phyloP scores from a whole-genome alignment of 106 monocot genomes.

The Dioscorea zingiberensis region DNA sequence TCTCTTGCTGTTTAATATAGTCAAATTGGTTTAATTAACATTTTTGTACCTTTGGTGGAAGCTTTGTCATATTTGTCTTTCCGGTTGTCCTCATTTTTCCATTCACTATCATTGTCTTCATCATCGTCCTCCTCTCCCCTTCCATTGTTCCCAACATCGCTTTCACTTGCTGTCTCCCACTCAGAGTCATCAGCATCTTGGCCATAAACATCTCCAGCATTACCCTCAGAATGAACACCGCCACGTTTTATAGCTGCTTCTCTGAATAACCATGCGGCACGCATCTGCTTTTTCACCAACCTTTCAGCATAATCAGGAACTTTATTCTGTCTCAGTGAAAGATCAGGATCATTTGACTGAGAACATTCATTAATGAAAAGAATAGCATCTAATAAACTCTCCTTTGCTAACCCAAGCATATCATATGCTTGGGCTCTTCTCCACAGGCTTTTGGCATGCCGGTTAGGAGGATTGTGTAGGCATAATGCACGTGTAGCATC shows the following conservation, averaged over 20 bases:
- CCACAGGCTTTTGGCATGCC: constrained; percentile 89
- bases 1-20: too few relatives aligned
- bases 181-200: constrained; percentile 85
- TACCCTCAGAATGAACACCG: constrained; percentile 41
- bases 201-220: constrained; percentile 38
- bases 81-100: constrained; percentile 22
- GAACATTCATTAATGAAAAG: constrained; percentile 87
- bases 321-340: constrained; percentile 69
- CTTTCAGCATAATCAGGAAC: constrained; percentile 95
- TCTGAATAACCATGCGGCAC: constrained; percentile 88
- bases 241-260: constrained; percentile 91
- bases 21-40: background rate
- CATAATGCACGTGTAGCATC: constrained; percentile 86
- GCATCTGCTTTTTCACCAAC: constrained; percentile 92
- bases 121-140: constrained; percentile 27
- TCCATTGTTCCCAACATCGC: constrained; percentile 58
- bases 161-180: constrained; percentile 98
- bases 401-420: constrained; percentile 84
- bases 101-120: constrained; percentile 29
- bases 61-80: constrained; percentile 30
- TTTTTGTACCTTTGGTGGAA: constrained; percentile 26
- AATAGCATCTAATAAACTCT: constrained; percentile 89
- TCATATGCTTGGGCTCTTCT: constrained; percentile 95
- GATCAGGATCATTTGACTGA: constrained; percentile 71
- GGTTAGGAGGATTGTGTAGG: constrained; percentile 74